Conservation (phyloP, 306 rosid species). For the Senna siamea region DNA sequence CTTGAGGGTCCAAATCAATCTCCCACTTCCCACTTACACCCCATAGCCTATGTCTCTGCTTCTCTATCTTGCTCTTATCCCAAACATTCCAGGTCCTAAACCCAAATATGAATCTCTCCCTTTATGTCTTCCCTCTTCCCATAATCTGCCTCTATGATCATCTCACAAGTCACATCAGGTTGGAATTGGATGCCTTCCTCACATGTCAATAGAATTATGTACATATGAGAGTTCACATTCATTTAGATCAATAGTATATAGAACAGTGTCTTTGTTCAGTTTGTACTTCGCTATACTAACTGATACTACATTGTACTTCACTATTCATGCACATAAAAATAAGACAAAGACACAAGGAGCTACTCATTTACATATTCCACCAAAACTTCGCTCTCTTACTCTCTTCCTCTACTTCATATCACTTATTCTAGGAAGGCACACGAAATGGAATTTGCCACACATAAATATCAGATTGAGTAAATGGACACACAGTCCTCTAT, state of each 20-base stretch:
- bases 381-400: too few relatives aligned
- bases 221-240: too few relatives aligned
- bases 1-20: conserved; percentile 11
- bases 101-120: conserved; percentile 20
- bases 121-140: not conserved
- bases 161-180: conserved; percentile 1
- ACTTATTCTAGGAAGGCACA: conserved; percentile 19
- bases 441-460: conserved; percentile 27
- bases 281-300: too few relatives aligned
- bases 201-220: not conserved
- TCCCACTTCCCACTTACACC: conserved; percentile 1
- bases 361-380: too few relatives aligned
- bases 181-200: conserved; percentile 12
- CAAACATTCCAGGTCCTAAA: not conserved
- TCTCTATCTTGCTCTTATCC: conserved; percentile 7
- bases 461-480: conserved; percentile 15
- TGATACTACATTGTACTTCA: too few relatives aligned
- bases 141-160: conserved; percentile 19
- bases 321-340: too few relatives aligned
- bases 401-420: too few relatives aligned
- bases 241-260: too few relatives aligned
- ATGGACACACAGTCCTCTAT: conserved; percentile 7
- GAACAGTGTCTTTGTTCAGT: too few relatives aligned
- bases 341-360: too few relatives aligned
- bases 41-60: conserved; percentile 1